Evolutionary conservation across 352 stramenopile species (phyloP).

Genomic region (Plasmopara viticola): DNA sequence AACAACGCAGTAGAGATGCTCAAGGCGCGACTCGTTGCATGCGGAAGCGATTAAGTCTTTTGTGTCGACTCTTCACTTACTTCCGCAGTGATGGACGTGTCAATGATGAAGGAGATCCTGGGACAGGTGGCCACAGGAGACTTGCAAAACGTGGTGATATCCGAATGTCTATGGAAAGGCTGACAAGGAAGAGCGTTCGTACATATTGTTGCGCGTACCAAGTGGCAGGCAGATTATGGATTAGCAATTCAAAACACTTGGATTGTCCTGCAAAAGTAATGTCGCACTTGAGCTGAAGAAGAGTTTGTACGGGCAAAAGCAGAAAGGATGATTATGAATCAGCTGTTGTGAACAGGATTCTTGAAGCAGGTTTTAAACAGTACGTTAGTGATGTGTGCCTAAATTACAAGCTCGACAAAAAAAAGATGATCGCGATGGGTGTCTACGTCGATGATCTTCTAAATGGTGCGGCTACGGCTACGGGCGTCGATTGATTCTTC

Average conservation of each 20-base stretch:
- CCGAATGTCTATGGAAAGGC: background rate
- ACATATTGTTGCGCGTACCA: background rate
- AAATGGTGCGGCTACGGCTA: background rate
- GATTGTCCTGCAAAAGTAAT: background rate
- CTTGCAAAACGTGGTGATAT: background rate
- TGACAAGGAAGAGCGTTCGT: background rate
- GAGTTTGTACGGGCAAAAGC: background rate
- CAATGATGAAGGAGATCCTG: background rate
- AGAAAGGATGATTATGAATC: background rate
- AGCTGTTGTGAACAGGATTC: background rate
- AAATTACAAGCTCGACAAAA: background rate
- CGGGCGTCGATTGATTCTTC: no score
- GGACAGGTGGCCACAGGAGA: background rate
- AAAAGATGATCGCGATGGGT: background rate
- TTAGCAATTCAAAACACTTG: background rate
- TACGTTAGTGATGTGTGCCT: background rate
- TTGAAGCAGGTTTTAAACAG: background rate
- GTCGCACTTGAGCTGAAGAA: background rate
- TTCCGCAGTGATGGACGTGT: background rate
- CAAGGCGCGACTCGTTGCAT: background rate
- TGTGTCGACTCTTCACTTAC: background rate
- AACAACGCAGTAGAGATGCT: background rate
- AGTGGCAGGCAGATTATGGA: background rate
- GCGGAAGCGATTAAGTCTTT: background rate
- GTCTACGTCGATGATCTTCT: slow-evolving; percentile 1